These are phyloP conservation scores for Sugiyamaella qingdaonensis DNA, from an alignment of 805 yeast genomes.

Conservation along the genomic window DNA sequence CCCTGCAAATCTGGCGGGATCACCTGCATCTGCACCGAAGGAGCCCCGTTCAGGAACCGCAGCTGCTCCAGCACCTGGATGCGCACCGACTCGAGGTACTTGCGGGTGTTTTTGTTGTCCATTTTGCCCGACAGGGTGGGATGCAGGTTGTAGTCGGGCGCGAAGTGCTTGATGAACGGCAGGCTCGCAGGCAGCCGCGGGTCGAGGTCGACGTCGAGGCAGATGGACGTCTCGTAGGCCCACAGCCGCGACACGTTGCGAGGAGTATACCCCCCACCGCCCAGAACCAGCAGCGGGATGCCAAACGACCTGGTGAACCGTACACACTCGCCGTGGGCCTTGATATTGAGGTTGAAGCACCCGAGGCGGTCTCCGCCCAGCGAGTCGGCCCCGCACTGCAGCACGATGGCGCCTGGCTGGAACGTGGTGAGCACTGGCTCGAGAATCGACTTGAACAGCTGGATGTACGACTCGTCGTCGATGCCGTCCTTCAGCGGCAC, in stretches of 20 bases:
- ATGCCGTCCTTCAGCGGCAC: slow-evolving; percentile 91
- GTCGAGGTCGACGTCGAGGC: slow-evolving; percentile 73
- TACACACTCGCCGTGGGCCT: slow-evolving; percentile 95
- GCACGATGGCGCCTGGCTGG: slow-evolving; percentile 94
- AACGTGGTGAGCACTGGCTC: slow-evolving; percentile 84
- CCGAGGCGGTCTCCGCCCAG: slow-evolving; percentile 94
- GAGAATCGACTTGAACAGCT: slow-evolving; percentile 65
- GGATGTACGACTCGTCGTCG: slow-evolving; percentile 73
- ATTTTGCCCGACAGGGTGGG: slow-evolving; percentile 75
- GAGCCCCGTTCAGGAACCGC: slow-evolving; percentile 81
- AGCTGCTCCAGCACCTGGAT: slow-evolving; percentile 75
- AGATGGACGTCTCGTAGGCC: slow-evolving; percentile 88
- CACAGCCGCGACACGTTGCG: slow-evolving; percentile 93
- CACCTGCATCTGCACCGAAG: slow-evolving; percentile 88
- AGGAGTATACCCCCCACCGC: slow-evolving; percentile 99
- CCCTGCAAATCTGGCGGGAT: slow-evolving; percentile 65
- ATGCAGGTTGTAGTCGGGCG: slow-evolving; percentile 86
- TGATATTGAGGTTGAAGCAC: slow-evolving; percentile 88
- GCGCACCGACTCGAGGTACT: slow-evolving; percentile 75
- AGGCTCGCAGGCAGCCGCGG: slow-evolving; percentile 67
- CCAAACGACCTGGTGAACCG: slow-evolving; percentile 80
- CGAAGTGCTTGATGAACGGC: slow-evolving; percentile 79
- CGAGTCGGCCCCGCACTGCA: slow-evolving; percentile 98
- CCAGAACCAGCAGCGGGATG: slow-evolving; percentile 87
- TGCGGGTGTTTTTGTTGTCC: slow-evolving; percentile 81